Conservation (phyloP, 108 stramenopile species). For the Stephanodiscus minutulus region DNA sequence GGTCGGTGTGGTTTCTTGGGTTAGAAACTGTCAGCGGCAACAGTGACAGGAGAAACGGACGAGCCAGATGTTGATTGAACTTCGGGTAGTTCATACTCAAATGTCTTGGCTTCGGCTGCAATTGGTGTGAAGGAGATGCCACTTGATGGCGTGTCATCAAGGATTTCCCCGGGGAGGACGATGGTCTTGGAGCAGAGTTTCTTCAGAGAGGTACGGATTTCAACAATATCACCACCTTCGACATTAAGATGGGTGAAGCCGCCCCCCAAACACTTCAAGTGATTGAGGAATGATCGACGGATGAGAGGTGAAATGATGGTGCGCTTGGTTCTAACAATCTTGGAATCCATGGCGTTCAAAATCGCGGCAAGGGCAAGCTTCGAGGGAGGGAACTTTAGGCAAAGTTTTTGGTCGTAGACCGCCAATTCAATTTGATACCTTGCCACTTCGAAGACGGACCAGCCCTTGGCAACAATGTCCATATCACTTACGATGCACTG, state of each 20-base stretch:
- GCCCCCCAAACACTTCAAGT: slow-evolving; percentile 10
- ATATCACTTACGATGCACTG: not conserved
- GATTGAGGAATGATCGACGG: slow-evolving; percentile 9
- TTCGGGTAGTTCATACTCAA: not conserved
- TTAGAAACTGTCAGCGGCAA: slow-evolving; percentile 6
- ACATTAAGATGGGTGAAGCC: not conserved
- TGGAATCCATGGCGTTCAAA: slow-evolving; percentile 43
- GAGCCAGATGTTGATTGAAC: not conserved
- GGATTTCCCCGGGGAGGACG: slow-evolving; percentile 4
- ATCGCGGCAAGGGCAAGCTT: slow-evolving; percentile 38
- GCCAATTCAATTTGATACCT: slow-evolving; percentile 68
- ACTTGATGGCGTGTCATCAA: not conserved
- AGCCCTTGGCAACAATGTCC: slow-evolving; percentile 8
- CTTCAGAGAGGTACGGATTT: not conserved
- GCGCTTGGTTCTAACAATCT: slow-evolving; percentile 10
- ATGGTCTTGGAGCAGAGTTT: slow-evolving; percentile 12
- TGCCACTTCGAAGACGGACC: slow-evolving; percentile 37
- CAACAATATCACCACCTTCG: not conserved
- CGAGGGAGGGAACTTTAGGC: slow-evolving; percentile 33
- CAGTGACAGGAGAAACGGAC: slow-evolving; percentile 6
- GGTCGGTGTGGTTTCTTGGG: not conserved
- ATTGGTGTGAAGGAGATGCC: not conserved
- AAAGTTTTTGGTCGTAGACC: slow-evolving; percentile 40
- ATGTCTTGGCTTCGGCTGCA: not conserved
- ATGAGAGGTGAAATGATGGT: slow-evolving; percentile 10